Conservation (phyloP, 257 asterid species). For the Verbascum thapsus region DNA sequence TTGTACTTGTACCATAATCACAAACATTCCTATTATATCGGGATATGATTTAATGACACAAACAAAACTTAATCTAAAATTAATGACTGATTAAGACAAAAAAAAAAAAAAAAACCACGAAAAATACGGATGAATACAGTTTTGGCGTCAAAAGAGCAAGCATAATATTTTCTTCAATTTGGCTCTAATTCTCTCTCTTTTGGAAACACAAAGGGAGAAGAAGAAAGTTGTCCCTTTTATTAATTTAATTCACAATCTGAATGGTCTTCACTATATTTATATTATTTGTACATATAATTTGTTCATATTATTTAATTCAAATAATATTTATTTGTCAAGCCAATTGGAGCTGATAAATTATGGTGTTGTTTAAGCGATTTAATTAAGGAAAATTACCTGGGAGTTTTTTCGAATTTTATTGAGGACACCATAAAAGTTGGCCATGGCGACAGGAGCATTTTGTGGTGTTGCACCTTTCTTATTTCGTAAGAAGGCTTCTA, state of each 20-base stretch:
- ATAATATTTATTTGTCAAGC: conserved; percentile 25
- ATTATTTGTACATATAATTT: too few species aligned
- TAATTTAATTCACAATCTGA: too few species aligned
- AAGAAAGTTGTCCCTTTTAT: conserved; percentile 46
- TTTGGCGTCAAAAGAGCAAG: conserved; percentile 38
- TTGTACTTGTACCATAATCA: conserved; percentile 3
- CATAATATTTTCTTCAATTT: conserved; percentile 31
- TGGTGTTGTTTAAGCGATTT: not conserved
- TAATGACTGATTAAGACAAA: not conserved
- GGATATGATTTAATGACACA: conserved; percentile 29
- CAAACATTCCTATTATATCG: conserved; percentile 21
- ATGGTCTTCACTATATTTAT: too few species aligned
- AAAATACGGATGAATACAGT: conserved; percentile 33
- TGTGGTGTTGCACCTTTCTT: conserved; percentile 56
- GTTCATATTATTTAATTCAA: conserved; percentile 6
- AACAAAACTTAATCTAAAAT: not conserved
- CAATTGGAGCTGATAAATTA: conserved; percentile 21
- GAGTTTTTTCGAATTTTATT: not conserved
- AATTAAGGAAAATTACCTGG: too few species aligned
- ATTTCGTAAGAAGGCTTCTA: conserved; percentile 46
- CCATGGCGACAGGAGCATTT: conserved; percentile 51
- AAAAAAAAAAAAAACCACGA: conserved; percentile 39
- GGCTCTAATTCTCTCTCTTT: conserved; percentile 54
- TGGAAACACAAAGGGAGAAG: conserved; percentile 59
- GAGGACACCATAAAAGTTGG: conserved; percentile 34